Percentiles rank a stretch among this genome's conserved stretches.
Conservation (phyloP, 2,329 filamentous ascomycete species). For the Xylariaceae sp. region DNA sequence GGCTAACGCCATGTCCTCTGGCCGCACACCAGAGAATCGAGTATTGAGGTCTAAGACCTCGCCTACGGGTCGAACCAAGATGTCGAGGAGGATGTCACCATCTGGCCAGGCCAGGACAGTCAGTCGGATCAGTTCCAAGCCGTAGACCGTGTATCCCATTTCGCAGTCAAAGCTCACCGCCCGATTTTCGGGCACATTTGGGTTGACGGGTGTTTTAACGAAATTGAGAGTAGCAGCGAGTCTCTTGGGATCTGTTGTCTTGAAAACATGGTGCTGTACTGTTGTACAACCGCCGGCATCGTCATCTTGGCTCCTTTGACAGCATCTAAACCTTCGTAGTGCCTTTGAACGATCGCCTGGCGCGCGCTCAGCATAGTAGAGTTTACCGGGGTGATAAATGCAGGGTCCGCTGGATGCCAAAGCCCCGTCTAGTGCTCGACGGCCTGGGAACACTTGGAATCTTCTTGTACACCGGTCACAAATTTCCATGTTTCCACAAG, state of each 20-base stretch:
- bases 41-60: conserved; percentile 88
- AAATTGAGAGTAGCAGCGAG: conserved; percentile 79
- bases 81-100: conserved; percentile 70
- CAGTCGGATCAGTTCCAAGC: conserved; percentile 83
- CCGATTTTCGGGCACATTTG: conserved; percentile 45
- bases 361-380: conserved; percentile 54
- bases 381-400: conserved; percentile 73
- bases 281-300: conserved; percentile 65
- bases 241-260: conserved; percentile 68
- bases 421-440: conserved; percentile 69
- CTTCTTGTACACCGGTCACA: conserved; percentile 83
- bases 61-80: conserved; percentile 79
- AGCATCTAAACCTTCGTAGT: conserved; percentile 71
- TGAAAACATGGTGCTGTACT: conserved; percentile 77
- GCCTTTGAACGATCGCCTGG: conserved; percentile 54
- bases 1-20: conserved; percentile 70
- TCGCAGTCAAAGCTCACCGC: conserved; percentile 92
- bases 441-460: conserved; percentile 88
- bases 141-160: conserved; percentile 90
- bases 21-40: conserved; percentile 80
- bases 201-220: conserved; percentile 67
- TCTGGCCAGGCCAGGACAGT: conserved; percentile 86
- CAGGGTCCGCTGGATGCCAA: conserved; percentile 75
- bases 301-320: conserved; percentile 68
- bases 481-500: conserved; percentile 73